Evolutionary conservation across 768 basidiomycete species (phyloP).

Genomic region (Hypholoma sublateritium): DNA sequence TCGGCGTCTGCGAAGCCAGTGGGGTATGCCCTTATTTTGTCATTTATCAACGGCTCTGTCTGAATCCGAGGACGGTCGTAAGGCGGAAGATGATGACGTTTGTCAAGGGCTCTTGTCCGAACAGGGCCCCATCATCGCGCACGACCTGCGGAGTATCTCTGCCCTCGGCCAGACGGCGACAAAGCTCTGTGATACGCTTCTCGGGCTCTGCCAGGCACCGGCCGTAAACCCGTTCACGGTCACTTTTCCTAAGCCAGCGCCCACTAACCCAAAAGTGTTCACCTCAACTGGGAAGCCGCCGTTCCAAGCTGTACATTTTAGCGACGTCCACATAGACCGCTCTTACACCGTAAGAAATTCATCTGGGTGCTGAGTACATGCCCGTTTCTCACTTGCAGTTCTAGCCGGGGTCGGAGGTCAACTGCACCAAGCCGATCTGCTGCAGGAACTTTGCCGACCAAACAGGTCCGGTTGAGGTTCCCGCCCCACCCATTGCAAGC

Average conservation of each 20-base stretch:
- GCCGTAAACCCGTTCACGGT: conserved; percentile 43
- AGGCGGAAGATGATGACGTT: conserved; percentile 58
- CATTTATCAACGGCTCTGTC: background rate
- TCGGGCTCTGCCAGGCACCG: conserved; percentile 54
- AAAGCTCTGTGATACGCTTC: conserved; percentile 53
- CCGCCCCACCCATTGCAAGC: conserved; percentile 51
- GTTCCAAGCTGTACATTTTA: conserved; percentile 60
- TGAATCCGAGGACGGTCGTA: background rate
- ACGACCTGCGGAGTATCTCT: conserved; percentile 50
- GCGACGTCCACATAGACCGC: conserved; percentile 63
- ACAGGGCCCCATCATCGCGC: conserved; percentile 59
- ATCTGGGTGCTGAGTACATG: background rate
- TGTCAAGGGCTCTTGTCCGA: conserved; percentile 50
- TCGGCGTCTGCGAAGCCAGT: conserved; percentile 42
- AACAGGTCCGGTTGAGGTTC: conserved; percentile 31
- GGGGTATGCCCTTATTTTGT: conserved; percentile 26
- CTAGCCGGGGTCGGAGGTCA: conserved; percentile 51
- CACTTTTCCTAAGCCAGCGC: conserved; percentile 43
- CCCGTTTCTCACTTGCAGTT: conserved; percentile 15
- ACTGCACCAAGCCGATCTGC: conserved; percentile 64
- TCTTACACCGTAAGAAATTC: conserved; percentile 42
- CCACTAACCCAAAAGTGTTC: conserved; percentile 32
- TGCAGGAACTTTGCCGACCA: conserved; percentile 51
- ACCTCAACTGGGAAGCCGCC: conserved; percentile 39
- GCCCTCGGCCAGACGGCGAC: conserved; percentile 46